A percentile compares a stretch with the other conserved stretches of the same genome.
Evolutionary conservation across 2,329 filamentous ascomycete genomes (phyloP).

Genomic region (Nakataea oryzae): DNA sequence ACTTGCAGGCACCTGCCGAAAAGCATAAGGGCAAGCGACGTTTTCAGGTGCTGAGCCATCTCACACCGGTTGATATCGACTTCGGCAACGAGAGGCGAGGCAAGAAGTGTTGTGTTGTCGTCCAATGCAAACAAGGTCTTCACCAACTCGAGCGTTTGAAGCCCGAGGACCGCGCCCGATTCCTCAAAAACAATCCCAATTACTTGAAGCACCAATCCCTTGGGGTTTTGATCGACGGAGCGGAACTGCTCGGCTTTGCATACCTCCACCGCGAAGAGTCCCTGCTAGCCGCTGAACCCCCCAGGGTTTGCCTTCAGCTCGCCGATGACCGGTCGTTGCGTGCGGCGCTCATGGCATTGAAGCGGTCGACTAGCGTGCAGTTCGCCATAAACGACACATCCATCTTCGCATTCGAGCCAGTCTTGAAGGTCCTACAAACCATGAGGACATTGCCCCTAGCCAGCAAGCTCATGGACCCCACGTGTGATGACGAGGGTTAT

Average conservation of each 20-base stretch:
- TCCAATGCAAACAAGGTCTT: slow-evolving; percentile 32
- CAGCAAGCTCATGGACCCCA: slow-evolving; percentile 33
- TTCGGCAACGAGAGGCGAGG: slow-evolving; percentile 18
- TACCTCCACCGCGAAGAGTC: slow-evolving; percentile 40
- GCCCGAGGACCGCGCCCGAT: slow-evolving; percentile 23
- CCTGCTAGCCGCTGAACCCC: slow-evolving; percentile 28
- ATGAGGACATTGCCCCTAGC: slow-evolving; percentile 46
- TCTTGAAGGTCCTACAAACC: slow-evolving; percentile 47
- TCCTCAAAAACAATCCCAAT: slow-evolving; percentile 32
- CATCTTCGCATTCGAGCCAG: slow-evolving; percentile 59
- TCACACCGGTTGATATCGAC: slow-evolving; percentile 27
- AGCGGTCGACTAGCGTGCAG: slow-evolving; percentile 16
- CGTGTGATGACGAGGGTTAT: neutral
- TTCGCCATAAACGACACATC: slow-evolving; percentile 55
- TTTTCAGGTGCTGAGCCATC: slow-evolving; percentile 23
- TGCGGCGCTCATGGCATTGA: slow-evolving; percentile 34
- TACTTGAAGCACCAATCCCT: slow-evolving; percentile 51
- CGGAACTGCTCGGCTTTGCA: slow-evolving; percentile 49
- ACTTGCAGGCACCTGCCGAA: slow-evolving; percentile 39
- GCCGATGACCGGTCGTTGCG: slow-evolving; percentile 30
- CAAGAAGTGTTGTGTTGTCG: slow-evolving; percentile 24
- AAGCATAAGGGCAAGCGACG: slow-evolving; percentile 33
- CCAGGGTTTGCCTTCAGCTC: slow-evolving; percentile 41
- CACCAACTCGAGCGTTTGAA: slow-evolving; percentile 23
- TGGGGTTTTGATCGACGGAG: slow-evolving; percentile 44